phyloP scores from a whole-genome alignment of 2,329 filamentous ascomycete species.

The Nemania sp. region DNA sequence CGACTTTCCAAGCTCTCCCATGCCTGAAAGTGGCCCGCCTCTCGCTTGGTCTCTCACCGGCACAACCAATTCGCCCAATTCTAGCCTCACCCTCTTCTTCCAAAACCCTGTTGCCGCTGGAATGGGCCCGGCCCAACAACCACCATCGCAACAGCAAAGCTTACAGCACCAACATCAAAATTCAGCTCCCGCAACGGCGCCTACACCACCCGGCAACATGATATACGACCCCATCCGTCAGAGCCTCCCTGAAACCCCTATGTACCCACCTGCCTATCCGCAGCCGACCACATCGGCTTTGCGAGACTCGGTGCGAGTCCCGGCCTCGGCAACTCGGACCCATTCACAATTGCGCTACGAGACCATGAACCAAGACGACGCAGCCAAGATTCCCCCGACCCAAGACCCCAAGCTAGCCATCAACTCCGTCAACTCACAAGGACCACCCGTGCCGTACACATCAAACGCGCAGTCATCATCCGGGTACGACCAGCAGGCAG shows the following conservation, averaged over 20 bases:
- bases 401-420: constrained; percentile 48
- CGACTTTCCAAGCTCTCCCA: constrained; percentile 60
- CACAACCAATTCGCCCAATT: constrained; percentile 85
- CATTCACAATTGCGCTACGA: constrained; percentile 48
- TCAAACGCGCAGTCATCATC: constrained; percentile 57
- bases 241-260: constrained; percentile 63
- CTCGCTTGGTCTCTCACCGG: constrained; percentile 92
- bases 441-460: constrained; percentile 52
- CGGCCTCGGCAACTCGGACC: constrained; percentile 39
- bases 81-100: constrained; percentile 85
- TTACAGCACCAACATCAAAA: constrained; percentile 34
- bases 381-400: constrained; percentile 48
- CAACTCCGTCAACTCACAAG: constrained; percentile 44
- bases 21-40: constrained; percentile 57
- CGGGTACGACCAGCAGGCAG: constrained; percentile 57
- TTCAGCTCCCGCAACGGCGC: constrained; percentile 54
- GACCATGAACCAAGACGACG: constrained; percentile 49
- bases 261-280: constrained; percentile 63
- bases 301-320: constrained; percentile 50
- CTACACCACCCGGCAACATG: constrained; percentile 68
- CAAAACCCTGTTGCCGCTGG: constrained; percentile 60
- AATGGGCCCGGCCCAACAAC: constrained; percentile 38
- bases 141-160: constrained; percentile 30
- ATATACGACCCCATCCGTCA: constrained; percentile 71
- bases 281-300: constrained; percentile 63